phyloP scores from a whole-genome alignment of 768 basidiomycete genomes.

The Macrolepiota albuminosa region DNA sequence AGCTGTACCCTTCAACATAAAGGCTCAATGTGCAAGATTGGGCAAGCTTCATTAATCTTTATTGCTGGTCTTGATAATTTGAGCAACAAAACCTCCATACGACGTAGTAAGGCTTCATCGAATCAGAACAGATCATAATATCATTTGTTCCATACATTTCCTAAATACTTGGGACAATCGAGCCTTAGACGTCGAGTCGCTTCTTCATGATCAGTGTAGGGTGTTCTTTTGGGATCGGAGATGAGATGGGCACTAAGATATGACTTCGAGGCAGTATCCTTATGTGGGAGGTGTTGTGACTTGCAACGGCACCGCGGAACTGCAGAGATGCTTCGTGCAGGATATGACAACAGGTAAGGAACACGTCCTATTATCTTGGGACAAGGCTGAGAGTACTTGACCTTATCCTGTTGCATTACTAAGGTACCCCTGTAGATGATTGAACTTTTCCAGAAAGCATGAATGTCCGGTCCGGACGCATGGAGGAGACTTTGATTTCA shows the following conservation, averaged over 20 bases:
- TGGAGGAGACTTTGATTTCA: constrained; percentile 20
- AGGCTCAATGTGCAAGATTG: neutral
- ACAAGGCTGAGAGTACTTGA: neutral
- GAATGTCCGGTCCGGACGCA: constrained; percentile 28
- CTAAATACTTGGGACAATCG: constrained; percentile 31
- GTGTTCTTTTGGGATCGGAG: constrained; percentile 25
- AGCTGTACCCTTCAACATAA: neutral
- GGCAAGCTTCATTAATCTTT: neutral
- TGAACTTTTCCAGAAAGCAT: constrained; percentile 30
- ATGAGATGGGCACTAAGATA: neutral
- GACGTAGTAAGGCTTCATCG: neutral
- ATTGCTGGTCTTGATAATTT: neutral
- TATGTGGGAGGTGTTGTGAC: constrained; percentile 7
- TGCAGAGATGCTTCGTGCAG: constrained; percentile 36
- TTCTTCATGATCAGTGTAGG: constrained; percentile 28
- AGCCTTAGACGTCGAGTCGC: constrained; percentile 37
- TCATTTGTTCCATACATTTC: constrained; percentile 28
- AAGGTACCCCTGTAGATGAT: neutral
- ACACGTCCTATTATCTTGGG: too few relatives aligned
- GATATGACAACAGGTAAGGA: constrained; percentile 6
- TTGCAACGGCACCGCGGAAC: constrained; percentile 22
- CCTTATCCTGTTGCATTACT: neutral
- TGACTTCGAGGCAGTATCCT: constrained; percentile 5
- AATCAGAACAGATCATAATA: neutral
- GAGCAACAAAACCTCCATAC: neutral